Evolutionary conservation across 176 grass and related monocot genomes (phyloP).

Genomic region (Zoysia pacifica): DNA sequence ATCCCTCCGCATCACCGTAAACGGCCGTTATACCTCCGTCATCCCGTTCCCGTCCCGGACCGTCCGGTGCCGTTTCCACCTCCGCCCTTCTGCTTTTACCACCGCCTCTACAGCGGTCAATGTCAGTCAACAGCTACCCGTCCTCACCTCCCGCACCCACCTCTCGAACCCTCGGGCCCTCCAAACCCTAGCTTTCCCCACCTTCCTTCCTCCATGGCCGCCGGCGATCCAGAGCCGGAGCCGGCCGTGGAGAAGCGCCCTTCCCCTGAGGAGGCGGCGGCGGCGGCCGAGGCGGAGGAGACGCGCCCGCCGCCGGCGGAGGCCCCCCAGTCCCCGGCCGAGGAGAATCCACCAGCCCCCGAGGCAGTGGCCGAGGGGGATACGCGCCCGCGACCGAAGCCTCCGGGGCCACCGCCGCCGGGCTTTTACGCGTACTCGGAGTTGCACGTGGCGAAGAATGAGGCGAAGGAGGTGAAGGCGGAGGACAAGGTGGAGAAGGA

Average conservation of each 20-base stretch:
- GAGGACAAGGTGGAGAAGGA: neutral
- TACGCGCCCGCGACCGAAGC: no score
- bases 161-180: conserved; percentile 20
- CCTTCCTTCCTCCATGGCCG: conserved; percentile 32
- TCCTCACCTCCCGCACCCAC: conserved; percentile 5
- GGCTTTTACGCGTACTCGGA: no score
- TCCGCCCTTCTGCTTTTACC: neutral
- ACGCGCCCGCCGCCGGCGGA: conserved; percentile 1
- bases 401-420: neutral
- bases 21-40: neutral
- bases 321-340: neutral
- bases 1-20: neutral
- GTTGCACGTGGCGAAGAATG: conserved; percentile 19
- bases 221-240: conserved; percentile 32
- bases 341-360: neutral
- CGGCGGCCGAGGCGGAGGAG: conserved; percentile 4
- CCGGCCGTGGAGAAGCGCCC: conserved; percentile 1
- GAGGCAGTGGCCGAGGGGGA: neutral
- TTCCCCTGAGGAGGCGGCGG: neutral
- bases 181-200: conserved; percentile 54
- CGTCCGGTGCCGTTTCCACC: neutral
- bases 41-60: neutral
- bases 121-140: conserved; percentile 55
- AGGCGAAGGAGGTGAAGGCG: neutral
- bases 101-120: conserved; percentile 41